Conservation (phyloP, 306 rosid genomes). For the Quercus glauca region DNA sequence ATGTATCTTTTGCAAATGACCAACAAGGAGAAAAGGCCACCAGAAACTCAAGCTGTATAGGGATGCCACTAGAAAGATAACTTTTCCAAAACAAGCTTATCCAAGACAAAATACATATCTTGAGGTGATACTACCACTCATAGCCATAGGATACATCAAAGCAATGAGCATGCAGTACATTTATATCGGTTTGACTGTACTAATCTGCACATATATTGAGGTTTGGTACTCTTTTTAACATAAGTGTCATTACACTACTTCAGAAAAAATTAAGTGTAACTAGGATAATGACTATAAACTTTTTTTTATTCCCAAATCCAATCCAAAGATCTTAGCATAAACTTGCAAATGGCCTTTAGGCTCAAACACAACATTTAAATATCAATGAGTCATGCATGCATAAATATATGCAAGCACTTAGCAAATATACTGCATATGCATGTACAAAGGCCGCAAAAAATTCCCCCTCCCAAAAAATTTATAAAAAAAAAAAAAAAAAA, state of each 20-base stretch:
- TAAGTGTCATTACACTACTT: neutral
- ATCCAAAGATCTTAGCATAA: neutral
- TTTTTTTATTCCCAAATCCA: neutral
- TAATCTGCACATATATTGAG: neutral
- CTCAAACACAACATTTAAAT: neutral
- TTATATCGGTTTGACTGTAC: too few species aligned
- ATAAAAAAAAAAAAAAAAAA: neutral
- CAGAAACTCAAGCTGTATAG: neutral
- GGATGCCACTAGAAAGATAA: too few species aligned
- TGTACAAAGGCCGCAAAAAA: neutral
- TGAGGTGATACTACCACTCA: too few species aligned
- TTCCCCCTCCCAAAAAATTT: too few species aligned
- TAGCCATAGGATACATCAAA: too few species aligned
- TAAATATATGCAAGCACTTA: too few species aligned
- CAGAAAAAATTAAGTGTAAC: neutral
- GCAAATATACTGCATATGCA: neutral
- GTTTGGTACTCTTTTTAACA: neutral
- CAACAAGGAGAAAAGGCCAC: neutral
- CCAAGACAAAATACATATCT: too few species aligned
- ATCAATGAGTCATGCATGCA: neutral
- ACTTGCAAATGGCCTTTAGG: neutral
- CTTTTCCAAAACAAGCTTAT: too few species aligned
- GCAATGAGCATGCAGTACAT: too few species aligned
- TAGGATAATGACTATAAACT: neutral
- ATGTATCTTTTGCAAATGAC: neutral